Evolutionary conservation across 2,329 filamentous ascomycete genomes (phyloP), one percentile per base, ranked within the genome.

Genomic region (Cryphonectria nitschkei): DNA sequence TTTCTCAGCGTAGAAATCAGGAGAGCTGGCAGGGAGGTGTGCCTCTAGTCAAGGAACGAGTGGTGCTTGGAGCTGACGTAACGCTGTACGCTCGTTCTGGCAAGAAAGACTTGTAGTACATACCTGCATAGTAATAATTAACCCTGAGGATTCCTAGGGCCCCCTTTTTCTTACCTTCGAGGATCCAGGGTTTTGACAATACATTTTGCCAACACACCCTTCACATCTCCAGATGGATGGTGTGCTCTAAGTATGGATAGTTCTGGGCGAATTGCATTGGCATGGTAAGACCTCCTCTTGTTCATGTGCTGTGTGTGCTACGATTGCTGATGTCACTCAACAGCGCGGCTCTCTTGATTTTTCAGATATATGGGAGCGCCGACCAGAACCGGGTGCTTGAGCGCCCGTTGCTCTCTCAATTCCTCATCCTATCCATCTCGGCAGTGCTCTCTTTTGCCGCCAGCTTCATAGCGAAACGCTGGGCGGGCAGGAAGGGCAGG

Each of bases 381-480:
- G 82, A 86, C 70, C 81, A 81, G 54, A 85, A 87, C 74, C 84
- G 83, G 29, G 78, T 87, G 68, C 82, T 84, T 87, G 86, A 85
- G 74, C 81, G 82, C 58, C 85, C 85, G 0, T 81, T 83, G 16
- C 77, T 86, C 29, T 88, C 85, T 29, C 82, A 81, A 13, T 78
- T 84, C 37, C 77, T 86, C 19, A 77, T 87, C 11, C 78, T 87
- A 22, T 75, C 87, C 29, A 76, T 87, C 34, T 83, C 84, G 4
- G 83, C 84, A 0, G 70, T 76, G 2, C 70, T 82, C 19, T 83
- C 82, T 60, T 84, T 84, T 73, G 74, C 78, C 41, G 78, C 79
- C 39, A 84, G 84, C 73, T 80, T 81, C 69, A 79, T 83, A 37
- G 81, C 83, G 32, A 80, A 79, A 75, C 85, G 83, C 81, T 78